Conservation (phyloP, 176 grass and related monocot species). For the Ananas comosus region DNA sequence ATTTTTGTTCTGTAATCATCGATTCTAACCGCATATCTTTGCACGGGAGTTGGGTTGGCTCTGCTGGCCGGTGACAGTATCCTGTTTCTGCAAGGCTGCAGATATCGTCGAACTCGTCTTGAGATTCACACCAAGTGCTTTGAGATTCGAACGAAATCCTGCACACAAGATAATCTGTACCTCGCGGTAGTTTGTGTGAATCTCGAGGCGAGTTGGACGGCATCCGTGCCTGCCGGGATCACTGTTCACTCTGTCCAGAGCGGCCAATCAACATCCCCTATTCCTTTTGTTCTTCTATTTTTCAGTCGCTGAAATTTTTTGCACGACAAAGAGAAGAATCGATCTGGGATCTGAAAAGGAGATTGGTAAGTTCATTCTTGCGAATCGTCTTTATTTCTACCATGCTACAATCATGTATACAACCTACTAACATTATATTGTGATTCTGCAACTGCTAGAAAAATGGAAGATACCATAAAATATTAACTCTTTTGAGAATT, state of each 20-base stretch:
- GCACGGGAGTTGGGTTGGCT: neutral
- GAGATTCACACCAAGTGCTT: neutral
- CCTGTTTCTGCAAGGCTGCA: neutral
- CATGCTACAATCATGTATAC: neutral
- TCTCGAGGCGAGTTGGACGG: neutral
- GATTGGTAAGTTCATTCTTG: slow-evolving; percentile 37
- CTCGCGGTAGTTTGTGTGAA: neutral
- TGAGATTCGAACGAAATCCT: neutral
- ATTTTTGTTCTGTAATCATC: too few relatives aligned
- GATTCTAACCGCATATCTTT: neutral
- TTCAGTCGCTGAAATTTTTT: slow-evolving; percentile 78
- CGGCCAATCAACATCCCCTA: neutral
- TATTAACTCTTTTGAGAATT: neutral
- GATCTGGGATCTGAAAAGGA: slow-evolving; percentile 49
- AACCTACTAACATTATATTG: neutral
- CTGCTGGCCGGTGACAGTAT: neutral
- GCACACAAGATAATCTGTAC: neutral
- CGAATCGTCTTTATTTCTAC: neutral
- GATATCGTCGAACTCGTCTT: neutral
- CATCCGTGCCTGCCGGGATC: neutral
- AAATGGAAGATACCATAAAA: slow-evolving; percentile 4
- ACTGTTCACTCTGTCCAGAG: slow-evolving; percentile 7
- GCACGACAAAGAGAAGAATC: slow-evolving; percentile 41
- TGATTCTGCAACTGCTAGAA: neutral
- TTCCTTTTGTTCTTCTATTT: slow-evolving; percentile 13